These are phyloP conservation scores for Lactarius vividus DNA, from an alignment of 768 basidiomycete genomes.

Conservation along the genomic window DNA sequence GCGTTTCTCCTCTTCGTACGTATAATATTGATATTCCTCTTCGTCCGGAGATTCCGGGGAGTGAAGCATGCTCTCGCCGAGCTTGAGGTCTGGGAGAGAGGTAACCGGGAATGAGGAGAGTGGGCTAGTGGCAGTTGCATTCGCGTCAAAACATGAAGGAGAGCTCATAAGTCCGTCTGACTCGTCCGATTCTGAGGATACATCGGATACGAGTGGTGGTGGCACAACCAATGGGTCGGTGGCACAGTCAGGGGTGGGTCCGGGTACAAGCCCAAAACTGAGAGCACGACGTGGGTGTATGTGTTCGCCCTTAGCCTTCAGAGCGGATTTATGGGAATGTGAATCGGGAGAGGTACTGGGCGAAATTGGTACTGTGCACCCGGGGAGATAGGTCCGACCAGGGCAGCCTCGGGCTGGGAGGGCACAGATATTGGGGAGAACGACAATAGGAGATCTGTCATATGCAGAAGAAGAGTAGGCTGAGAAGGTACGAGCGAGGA, in stretches of 20 bases:
- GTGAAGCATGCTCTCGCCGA: conserved; percentile 11
- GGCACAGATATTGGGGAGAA: conserved; percentile 67
- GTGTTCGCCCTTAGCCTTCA: conserved; percentile 37
- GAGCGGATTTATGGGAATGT: conserved; percentile 25
- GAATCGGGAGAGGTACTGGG: conserved; percentile 24
- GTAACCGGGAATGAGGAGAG: conserved; percentile 25
- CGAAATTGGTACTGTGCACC: conserved; percentile 33
- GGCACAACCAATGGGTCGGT: conserved; percentile 27
- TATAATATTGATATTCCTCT: conserved; percentile 19
- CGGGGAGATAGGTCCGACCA: conserved; percentile 62
- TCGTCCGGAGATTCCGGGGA: conserved; percentile 17
- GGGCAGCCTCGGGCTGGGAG: conserved; percentile 79
- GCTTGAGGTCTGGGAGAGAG: conserved; percentile 19
- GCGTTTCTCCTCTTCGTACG: conserved; percentile 28
- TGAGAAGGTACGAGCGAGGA: conserved; percentile 39
- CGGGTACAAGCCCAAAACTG: conserved; percentile 11
- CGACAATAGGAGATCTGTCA: conserved; percentile 78
- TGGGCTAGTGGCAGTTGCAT: conserved; percentile 27
- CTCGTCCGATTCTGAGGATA: conserved; percentile 64
- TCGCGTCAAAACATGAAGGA: conserved; percentile 26
- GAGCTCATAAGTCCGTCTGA: conserved; percentile 50
- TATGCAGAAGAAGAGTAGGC: conserved; percentile 51
- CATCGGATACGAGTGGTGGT: conserved; percentile 57
- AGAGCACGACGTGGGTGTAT: conserved; percentile 46
- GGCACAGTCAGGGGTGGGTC: conserved; percentile 20